Conservation (phyloP, 768 basidiomycete species). For the Cyclocybe aegerita region DNA sequence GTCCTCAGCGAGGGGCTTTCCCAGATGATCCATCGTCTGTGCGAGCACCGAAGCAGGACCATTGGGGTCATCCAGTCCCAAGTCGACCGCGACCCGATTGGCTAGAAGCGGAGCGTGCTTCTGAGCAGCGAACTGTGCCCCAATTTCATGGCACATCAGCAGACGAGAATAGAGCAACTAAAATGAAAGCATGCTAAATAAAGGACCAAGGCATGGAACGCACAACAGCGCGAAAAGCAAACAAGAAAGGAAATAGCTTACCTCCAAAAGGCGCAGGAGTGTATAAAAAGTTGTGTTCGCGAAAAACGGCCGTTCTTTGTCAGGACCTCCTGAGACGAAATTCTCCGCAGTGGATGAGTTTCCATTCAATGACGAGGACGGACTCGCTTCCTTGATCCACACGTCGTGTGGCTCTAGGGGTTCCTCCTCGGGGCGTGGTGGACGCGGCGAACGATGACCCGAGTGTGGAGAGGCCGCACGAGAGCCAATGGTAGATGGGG, state of each 20-base stretch:
- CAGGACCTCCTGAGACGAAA: constrained; percentile 20
- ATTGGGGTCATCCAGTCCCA: constrained; percentile 85
- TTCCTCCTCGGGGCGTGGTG: constrained; percentile 27
- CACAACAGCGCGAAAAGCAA: constrained; percentile 26
- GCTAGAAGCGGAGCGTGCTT: constrained; percentile 65
- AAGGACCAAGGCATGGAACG: constrained; percentile 66
- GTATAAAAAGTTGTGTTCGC: constrained; percentile 93
- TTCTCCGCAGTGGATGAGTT: constrained; percentile 15
- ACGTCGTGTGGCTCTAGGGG: constrained; percentile 40
- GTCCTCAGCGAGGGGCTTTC: constrained; percentile 45
- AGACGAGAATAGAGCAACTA: constrained; percentile 91
- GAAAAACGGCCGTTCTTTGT: constrained; percentile 67
- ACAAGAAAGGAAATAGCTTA: constrained; percentile 27
- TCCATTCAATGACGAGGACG: constrained; percentile 1
- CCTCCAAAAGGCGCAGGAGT: constrained; percentile 86
- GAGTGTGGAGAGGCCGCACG: constrained; percentile 40
- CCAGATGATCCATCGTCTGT: constrained; percentile 64
- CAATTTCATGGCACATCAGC: constrained; percentile 80
- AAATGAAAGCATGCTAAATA: constrained; percentile 3
- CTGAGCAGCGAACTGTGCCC: constrained; percentile 65
- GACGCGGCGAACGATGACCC: constrained; percentile 31
- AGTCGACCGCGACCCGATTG: constrained; percentile 79
- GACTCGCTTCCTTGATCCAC: constrained; percentile 58
- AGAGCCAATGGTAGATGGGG: constrained; percentile 37
- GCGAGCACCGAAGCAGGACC: constrained; percentile 68